phyloP scores from a whole-genome alignment of 2,329 filamentous ascomycete genomes.

The Fusarium pseudocircinatum region DNA sequence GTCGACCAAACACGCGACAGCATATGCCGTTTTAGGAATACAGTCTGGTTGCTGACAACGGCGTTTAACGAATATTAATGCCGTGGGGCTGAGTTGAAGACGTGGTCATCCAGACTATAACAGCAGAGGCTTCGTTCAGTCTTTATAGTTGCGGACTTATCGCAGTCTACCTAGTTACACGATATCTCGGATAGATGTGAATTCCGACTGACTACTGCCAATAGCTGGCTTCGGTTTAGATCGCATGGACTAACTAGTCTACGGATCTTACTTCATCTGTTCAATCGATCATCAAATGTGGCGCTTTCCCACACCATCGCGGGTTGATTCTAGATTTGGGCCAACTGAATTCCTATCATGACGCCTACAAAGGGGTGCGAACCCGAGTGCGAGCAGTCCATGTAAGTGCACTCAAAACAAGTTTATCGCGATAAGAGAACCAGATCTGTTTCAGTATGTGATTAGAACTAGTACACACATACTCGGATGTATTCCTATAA shows the following conservation, averaged over 20 bases:
- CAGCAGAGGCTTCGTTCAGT: neutral
- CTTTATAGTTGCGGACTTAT: constrained; percentile 32
- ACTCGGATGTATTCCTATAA: neutral
- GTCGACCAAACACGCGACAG: constrained; percentile 28
- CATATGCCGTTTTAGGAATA: neutral
- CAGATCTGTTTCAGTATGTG: neutral
- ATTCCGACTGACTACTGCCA: constrained; percentile 3
- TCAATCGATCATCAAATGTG: constrained; percentile 6
- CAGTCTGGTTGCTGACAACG: neutral
- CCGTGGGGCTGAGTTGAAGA: constrained; percentile 16
- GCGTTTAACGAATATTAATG: constrained; percentile 4
- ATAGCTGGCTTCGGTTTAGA: neutral
- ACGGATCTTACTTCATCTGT: constrained; percentile 7
- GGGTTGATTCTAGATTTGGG: neutral
- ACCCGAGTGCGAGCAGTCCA: constrained; percentile 13
- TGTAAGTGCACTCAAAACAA: neutral
- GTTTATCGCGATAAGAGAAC: neutral
- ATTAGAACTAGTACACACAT: too few species aligned
- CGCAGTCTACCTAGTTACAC: neutral
- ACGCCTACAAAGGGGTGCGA: constrained; percentile 10
- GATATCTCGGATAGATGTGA: constrained; percentile 22
- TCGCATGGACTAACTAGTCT: neutral
- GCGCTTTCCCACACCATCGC: constrained; percentile 2
- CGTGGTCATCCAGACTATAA: neutral
- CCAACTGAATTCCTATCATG: constrained; percentile 22